These are phyloP conservation scores for Plasmodium malariae DNA, from an alignment of 169 alveolate genomes.

Conservation along the genomic window DNA sequence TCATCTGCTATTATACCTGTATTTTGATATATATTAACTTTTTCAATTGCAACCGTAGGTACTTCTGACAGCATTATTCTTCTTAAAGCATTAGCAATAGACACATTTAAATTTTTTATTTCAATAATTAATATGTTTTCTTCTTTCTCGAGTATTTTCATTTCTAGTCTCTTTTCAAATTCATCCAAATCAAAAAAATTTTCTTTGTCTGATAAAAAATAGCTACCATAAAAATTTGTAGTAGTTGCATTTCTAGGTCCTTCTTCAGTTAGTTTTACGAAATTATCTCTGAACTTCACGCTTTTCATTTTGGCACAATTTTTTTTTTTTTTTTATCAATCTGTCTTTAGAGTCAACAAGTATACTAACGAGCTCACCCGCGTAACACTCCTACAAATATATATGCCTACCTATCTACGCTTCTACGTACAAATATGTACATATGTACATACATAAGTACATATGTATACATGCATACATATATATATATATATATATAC, in stretches of 20 bases:
- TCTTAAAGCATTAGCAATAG: slow-evolving; percentile 96
- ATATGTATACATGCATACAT: not conserved
- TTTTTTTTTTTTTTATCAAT: not conserved
- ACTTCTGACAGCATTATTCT: slow-evolving; percentile 96
- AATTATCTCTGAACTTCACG: slow-evolving; percentile 41
- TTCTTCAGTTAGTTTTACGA: slow-evolving; percentile 36
- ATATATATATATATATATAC: not conserved
- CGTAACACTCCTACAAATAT: too few relatives aligned
- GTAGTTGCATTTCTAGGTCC: slow-evolving; percentile 75
- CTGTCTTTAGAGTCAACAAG: too few relatives aligned
- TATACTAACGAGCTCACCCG: too few relatives aligned
- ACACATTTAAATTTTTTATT: slow-evolving; percentile 92
- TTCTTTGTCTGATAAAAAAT: slow-evolving; percentile 52
- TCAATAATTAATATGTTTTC: slow-evolving; percentile 81
- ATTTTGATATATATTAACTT: slow-evolving; percentile 90
- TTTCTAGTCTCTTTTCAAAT: slow-evolving; percentile 76
- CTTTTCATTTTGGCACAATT: slow-evolving; percentile 15
- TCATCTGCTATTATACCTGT: slow-evolving; percentile 98
- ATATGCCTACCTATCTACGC: not conserved
- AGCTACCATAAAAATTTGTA: slow-evolving; percentile 69
- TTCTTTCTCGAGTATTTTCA: slow-evolving; percentile 80
- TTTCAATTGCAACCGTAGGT: slow-evolving; percentile 97
- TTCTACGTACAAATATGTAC: not conserved
- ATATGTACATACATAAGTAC: slow-evolving; percentile 2
- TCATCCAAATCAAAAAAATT: slow-evolving; percentile 35